Evolutionary conservation across 1,139 yeast genomes (phyloP).

Genomic region (Sugiyamaella paludigena): DNA sequence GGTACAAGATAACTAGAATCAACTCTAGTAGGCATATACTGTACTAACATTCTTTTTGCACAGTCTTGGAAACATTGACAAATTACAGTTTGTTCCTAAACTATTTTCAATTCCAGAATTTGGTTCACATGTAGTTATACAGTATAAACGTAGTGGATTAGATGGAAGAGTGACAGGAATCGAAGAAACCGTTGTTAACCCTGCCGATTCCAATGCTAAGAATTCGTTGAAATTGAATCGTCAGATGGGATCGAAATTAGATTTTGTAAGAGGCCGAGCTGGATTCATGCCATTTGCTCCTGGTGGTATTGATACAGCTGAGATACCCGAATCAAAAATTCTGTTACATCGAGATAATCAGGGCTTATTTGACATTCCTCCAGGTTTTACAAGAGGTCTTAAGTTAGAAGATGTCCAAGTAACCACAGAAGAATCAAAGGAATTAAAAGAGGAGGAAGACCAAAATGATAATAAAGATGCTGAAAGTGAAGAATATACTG

Average conservation of each 20-base stretch:
- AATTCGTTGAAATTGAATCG: constrained; percentile 74
- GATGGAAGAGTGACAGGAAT: constrained; percentile 64
- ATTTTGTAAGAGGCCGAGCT: constrained; percentile 66
- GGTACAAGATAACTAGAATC: neutral
- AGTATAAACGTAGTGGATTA: constrained; percentile 60
- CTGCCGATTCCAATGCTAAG: constrained; percentile 56
- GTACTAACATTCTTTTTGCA: constrained; percentile 4
- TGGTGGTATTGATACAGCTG: constrained; percentile 65
- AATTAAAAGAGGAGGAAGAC: constrained; percentile 31
- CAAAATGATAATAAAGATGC: constrained; percentile 29
- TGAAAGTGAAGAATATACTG: constrained; percentile 16
- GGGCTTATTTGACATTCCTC: constrained; percentile 81
- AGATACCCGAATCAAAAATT: constrained; percentile 33
- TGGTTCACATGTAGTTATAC: constrained; percentile 42
- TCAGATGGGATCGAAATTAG: constrained; percentile 60
- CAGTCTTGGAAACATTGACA: constrained; percentile 40
- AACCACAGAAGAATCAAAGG: constrained; percentile 29
- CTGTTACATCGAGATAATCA: constrained; percentile 61
- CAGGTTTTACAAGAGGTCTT: constrained; percentile 77
- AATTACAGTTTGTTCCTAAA: constrained; percentile 33
- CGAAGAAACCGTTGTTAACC: constrained; percentile 54
- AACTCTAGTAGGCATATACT: neutral
- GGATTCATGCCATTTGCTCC: constrained; percentile 88
- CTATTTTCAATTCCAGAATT: constrained; percentile 39
- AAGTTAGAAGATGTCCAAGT: constrained; percentile 27